These are phyloP conservation scores for Trichoderma asperellum DNA, from an alignment of 2,329 filamentous ascomycete species.

Conservation along the genomic window DNA sequence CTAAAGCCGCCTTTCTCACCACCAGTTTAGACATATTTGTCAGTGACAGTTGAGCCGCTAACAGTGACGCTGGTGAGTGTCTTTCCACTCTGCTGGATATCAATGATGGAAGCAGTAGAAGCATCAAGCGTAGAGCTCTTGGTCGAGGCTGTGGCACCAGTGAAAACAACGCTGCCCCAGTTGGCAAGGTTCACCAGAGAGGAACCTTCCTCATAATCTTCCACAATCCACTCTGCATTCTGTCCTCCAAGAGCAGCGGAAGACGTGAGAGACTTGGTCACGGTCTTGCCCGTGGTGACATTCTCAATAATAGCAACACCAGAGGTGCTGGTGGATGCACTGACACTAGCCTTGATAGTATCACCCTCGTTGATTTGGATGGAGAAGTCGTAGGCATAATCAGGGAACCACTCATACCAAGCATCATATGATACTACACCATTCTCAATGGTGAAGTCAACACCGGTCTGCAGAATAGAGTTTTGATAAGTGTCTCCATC, in stretches of 20 bases:
- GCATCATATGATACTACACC: conserved; percentile 16
- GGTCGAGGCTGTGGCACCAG: conserved; percentile 4
- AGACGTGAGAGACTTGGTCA: conserved; percentile 12
- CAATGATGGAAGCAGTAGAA: conserved; percentile 2
- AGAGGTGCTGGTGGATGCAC: background rate
- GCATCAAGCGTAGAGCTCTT: background rate
- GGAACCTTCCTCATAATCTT: background rate
- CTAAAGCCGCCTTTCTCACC: background rate
- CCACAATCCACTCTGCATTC: conserved; percentile 23
- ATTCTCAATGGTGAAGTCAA: conserved; percentile 34
- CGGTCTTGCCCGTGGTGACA: conserved; percentile 13
- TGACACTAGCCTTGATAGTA: conserved; percentile 10
- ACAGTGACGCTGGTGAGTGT: background rate
- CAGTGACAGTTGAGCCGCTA: conserved; percentile 13
- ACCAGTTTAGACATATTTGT: background rate
- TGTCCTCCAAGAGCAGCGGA: conserved; percentile 1
- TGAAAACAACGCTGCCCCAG: conserved; percentile 21
- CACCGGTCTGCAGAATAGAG: conserved; percentile 47
- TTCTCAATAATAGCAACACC: conserved; percentile 21
- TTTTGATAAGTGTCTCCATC: conserved; percentile 46
- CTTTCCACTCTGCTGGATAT: conserved; percentile 2
- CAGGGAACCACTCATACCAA: conserved; percentile 25
- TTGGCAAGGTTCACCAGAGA: conserved; percentile 9
- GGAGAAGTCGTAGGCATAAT: conserved; percentile 4
- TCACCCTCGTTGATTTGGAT: conserved; percentile 7